Evolutionary conservation across 176 grass and related monocot species (phyloP), one percentile per base, ranked within the genome.

Genomic region (Neostapfia colusana): DNA sequence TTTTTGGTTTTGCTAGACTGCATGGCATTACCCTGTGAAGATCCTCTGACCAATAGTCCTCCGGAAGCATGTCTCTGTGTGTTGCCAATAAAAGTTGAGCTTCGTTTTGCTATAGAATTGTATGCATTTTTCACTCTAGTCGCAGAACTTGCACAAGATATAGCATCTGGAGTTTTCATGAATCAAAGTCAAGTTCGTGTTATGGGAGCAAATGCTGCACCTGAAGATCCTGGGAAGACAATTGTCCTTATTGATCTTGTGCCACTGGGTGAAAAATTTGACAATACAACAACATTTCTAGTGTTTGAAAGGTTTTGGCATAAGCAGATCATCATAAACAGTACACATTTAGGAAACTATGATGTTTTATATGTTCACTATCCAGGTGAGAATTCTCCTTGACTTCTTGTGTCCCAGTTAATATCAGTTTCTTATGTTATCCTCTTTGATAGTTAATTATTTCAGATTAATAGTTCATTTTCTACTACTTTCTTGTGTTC

Each of bases 191-290:
- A 99, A 87, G 92, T 99, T 44, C 96, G 87, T 39, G 71, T 99
- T 69, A 99, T 99, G 96, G 96, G 96, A 61, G 96, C 96, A 69
- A 99, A 99, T 80, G 82, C 92, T 56, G 89, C 92, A 69, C 79
- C 58, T 72, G 89, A 90, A 45, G 85, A 89, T 18, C 82, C 87
- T 75, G 85, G 92, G 64, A 99, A 99, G 81, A 99, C 92, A 59
- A 23, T 50, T 63, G 91, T 99, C 37, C 58, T 99, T 36, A 77
- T 99, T 83, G 85, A 99, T 84, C 87, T 95, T 75, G 85, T 99
- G 39, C 92, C 96, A 15, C 35, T 90, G 35, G 85, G 70, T 74
- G 63, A 78, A 79, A 75, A 69, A 20, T 99, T 99, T 75, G 87
- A 95, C 59, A 82, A 83, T 39, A 63, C 53, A 11, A 87, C 89